Base-by-base conservation (phyloP, 108 stramenopile genomes). In the Fragilaria radians region DNA sequence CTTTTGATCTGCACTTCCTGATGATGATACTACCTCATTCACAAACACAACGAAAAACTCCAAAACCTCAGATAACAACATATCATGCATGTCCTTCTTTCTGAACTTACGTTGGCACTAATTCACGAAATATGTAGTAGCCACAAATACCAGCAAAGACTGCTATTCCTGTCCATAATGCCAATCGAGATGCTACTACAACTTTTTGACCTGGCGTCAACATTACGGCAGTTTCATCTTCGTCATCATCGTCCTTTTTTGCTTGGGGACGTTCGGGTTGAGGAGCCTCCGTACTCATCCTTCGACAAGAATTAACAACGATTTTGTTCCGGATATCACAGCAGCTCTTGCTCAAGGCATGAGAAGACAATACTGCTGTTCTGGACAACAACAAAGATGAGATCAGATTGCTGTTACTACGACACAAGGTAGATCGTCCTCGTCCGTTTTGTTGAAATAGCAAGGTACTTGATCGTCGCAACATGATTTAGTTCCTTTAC, bases 141-240 rank as follows among this genome's bases (percentile, higher is more conserved):
- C 80, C 94, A 59, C 90, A 95, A 3, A 67, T 75, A 23, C 68
- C 66, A 4, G 91, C 91, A 58, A 95, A 87, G 48, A 51, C 79
- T 2, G 75, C 63, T 1, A 77, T 76, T 14, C 81, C 87, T 2
- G 70, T 75, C 87, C 88, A 95, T 74, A 86, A 71, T 47, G 72
- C 62, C 32, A 92, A 71, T 14, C 85, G 84, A n/a, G 77, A 71
- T 22, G 80, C 86, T 1, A 76, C 94, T 5, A 88, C 88, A 18
- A 95, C 94, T 57, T 92, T 85, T 81, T 95, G 71, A 0, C 90
- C 93, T 5, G 93, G 93, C 5, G 90, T 95, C 53, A 95, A 69
- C 0, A 94, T 79, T 50, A 92, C 85, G 14, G 36, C 7, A 42
- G 7, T 42, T 42, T 42, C 36, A 42, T 42, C 36, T n/a, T n/a